Conservation (phyloP, 2,329 filamentous ascomycete genomes). For the Davidsoniella eucalypti region DNA sequence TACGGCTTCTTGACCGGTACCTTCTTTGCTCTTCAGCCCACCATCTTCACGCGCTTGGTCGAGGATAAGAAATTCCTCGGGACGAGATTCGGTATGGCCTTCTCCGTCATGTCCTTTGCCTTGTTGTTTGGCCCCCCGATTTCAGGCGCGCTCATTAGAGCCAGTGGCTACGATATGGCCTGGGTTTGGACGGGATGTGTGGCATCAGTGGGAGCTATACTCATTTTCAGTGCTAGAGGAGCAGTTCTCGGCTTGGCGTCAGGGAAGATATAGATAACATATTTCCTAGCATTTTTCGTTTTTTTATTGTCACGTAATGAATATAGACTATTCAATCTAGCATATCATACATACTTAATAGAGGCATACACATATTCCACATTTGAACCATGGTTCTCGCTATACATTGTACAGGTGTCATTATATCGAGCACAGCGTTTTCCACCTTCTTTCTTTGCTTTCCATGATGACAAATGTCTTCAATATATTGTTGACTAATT, state of each 20-base stretch:
- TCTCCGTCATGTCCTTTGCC: conserved; percentile 21
- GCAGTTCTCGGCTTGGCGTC: neutral
- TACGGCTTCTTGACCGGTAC: conserved; percentile 32
- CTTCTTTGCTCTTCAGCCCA: conserved; percentile 27
- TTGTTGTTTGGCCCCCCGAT: conserved; percentile 23
- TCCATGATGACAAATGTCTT: too few relatives aligned
- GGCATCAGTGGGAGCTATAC: neutral
- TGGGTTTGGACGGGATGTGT: conserved; percentile 8
- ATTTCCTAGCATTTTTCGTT: too few relatives aligned
- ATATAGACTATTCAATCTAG: too few relatives aligned
- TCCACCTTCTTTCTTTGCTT: too few relatives aligned
- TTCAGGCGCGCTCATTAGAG: conserved; percentile 22
- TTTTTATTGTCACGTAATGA: too few relatives aligned
- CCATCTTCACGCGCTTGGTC: conserved; percentile 26
- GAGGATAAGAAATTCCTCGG: conserved; percentile 24
- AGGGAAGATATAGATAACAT: neutral
- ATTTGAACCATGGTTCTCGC: too few relatives aligned
- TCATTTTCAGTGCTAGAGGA: conserved; percentile 3
- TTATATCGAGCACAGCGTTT: too few relatives aligned
- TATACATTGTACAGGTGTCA: too few relatives aligned
- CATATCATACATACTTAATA: too few relatives aligned
- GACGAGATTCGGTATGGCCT: conserved; percentile 28
- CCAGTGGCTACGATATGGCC: conserved; percentile 13
- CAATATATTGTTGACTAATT: too few relatives aligned
- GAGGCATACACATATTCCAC: too few relatives aligned